Evolutionary conservation across 139 green algal genomes (phyloP).

Genomic region (Micromonas pusilla): DNA sequence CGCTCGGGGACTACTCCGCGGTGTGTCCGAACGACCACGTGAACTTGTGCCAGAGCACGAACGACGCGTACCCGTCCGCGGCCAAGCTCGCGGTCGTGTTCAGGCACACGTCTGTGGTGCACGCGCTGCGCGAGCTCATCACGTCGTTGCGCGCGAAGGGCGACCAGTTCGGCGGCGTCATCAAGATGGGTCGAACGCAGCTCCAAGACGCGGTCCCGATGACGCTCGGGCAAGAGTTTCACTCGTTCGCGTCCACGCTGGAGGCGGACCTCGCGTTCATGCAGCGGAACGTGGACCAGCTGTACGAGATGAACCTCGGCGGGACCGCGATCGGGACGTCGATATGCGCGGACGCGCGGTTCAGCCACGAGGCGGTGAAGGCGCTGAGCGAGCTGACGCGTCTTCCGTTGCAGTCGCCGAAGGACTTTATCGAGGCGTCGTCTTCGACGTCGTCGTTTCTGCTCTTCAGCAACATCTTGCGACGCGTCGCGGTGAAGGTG

Average conservation of each 20-base stretch:
- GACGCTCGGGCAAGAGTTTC: conserved; percentile 90
- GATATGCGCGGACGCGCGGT: conserved; percentile 1
- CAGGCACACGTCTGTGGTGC: conserved; percentile 61
- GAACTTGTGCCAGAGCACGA: conserved; percentile 88
- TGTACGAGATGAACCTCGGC: conserved; percentile 15
- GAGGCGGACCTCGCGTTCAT: conserved; percentile 10
- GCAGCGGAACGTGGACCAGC: not conserved
- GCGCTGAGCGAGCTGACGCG: not conserved
- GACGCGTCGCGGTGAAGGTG: conserved; percentile 13
- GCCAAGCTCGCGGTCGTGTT: conserved; percentile 88
- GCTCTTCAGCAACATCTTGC: conserved; percentile 15
- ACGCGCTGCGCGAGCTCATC: conserved; percentile 62
- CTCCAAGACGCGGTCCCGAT: conserved; percentile 88
- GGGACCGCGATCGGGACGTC: conserved; percentile 11
- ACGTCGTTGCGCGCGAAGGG: conserved; percentile 58
- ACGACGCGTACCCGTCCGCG: conserved; percentile 92
- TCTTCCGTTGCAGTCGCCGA: not conserved
- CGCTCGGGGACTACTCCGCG: conserved; percentile 67
- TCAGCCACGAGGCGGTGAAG: not conserved
- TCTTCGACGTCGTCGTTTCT: conserved; percentile 14
- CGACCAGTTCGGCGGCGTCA: conserved; percentile 69
- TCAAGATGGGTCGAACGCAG: conserved; percentile 96
- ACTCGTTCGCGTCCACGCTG: conserved; percentile 4
- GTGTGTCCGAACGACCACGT: conserved; percentile 97
- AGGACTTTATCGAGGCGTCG: conserved; percentile 26